Conservation (phyloP, 2,329 filamentous ascomycete species). For the Zasmidium angulare region DNA sequence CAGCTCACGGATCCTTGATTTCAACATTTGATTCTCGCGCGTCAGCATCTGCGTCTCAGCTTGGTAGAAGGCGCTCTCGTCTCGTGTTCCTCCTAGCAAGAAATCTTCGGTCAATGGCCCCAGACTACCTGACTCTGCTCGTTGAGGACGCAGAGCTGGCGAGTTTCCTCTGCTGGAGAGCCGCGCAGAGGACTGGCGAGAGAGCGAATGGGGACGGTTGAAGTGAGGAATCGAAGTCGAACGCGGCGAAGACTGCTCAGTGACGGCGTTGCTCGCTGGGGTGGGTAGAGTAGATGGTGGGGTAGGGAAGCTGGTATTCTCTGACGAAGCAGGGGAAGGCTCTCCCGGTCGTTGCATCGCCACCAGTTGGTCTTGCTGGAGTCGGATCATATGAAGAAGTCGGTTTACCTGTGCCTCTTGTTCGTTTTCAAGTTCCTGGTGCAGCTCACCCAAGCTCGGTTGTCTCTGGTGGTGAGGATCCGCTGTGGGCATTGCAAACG, state of each 20-base stretch:
- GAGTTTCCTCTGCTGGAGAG: conserved; percentile 41
- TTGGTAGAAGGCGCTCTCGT: conserved; percentile 78
- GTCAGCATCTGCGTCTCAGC: conserved; percentile 76
- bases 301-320: conserved; percentile 29
- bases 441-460: conserved; percentile 72
- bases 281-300: conserved; percentile 37
- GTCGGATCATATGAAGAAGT: conserved; percentile 72
- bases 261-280: conserved; percentile 49
- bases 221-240: conserved; percentile 21
- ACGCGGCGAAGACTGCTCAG: conserved; percentile 22
- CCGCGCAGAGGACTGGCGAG: conserved; percentile 45
- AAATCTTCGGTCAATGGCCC: conserved; percentile 52
- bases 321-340: conserved; percentile 18
- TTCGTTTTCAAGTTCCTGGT: conserved; percentile 76
- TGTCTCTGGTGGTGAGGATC: conserved; percentile 62
- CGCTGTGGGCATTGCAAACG: conserved; percentile 46
- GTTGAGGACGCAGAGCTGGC: conserved; percentile 52
- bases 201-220: conserved; percentile 38
- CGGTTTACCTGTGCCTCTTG: conserved; percentile 80
- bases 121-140: conserved; percentile 48
- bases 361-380: conserved; percentile 70
- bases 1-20: conserved; percentile 70
- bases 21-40: conserved; percentile 80
- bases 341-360: conserved; percentile 43
- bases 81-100: conserved; percentile 59